phyloP scores from a whole-genome alignment of 192 early-diverging fungal species.

The Coemansia sp. region DNA sequence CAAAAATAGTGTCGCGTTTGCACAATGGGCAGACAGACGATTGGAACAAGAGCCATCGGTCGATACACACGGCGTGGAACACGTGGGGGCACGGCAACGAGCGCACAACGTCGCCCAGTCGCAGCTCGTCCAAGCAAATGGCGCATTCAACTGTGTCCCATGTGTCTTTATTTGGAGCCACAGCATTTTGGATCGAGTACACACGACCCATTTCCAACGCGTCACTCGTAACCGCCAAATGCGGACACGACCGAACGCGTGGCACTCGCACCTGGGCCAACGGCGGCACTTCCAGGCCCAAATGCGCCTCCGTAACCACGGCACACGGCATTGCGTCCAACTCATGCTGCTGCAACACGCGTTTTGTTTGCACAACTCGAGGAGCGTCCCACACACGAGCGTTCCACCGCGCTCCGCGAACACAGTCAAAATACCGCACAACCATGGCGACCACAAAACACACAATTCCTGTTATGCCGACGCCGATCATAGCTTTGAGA shows the following conservation, averaged over 20 bases:
- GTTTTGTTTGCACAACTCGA: constrained; percentile 6
- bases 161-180: constrained; percentile 7
- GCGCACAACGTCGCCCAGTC: constrained; percentile 36
- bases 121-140: constrained; percentile 49
- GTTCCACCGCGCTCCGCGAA: neutral
- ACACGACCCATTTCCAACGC: neutral
- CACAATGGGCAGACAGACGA: constrained; percentile 54
- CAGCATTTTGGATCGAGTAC: constrained; percentile 14
- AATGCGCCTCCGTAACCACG: constrained; percentile 6
- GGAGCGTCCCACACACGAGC: neutral
- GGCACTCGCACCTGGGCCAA: neutral
- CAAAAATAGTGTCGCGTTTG: constrained; percentile 36
- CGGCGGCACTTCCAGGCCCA: neutral
- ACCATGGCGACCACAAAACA: constrained; percentile 49
- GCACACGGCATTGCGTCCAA: constrained; percentile 41
- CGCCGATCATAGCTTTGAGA: constrained; percentile 50
- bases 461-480: constrained; percentile 47
- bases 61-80: constrained; percentile 53
- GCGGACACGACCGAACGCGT: neutral
- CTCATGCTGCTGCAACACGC: constrained; percentile 38
- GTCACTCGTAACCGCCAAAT: neutral
- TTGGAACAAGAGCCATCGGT: constrained; percentile 53
- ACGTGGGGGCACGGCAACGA: constrained; percentile 47
- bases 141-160: constrained; percentile 30
- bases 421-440: constrained; percentile 47